These are phyloP conservation scores for Begonia peltatifolia DNA, from an alignment of 306 rosid genomes.

Conservation along the genomic window DNA sequence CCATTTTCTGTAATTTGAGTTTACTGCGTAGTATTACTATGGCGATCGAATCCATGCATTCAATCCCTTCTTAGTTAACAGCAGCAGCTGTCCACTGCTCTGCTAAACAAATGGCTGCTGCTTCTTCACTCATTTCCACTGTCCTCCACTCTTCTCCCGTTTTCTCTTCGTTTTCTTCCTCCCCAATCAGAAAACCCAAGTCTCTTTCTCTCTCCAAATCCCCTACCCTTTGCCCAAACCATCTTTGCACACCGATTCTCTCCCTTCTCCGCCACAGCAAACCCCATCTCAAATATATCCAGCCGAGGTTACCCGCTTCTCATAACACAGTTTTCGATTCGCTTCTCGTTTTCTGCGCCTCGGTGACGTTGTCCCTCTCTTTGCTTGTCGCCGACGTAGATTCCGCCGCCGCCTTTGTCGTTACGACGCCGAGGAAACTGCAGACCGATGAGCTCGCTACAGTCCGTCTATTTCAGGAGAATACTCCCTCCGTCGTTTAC, in stretches of 20 bases:
- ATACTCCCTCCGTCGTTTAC: constrained; percentile 87
- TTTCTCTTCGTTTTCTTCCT: constrained; percentile 22
- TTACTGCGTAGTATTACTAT: no score
- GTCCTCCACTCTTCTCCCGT: constrained; percentile 23
- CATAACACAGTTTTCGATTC: constrained; percentile 26
- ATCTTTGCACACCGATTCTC: constrained; percentile 11
- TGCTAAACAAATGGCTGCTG: constrained; percentile 23
- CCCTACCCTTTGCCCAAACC: constrained; percentile 7
- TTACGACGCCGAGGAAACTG: constrained; percentile 52
- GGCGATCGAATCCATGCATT: no score
- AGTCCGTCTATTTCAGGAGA: constrained; percentile 79
- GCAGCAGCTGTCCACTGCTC: no score
- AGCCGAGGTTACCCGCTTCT: neutral
- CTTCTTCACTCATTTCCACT: constrained; percentile 52
- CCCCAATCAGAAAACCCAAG: constrained; percentile 19
- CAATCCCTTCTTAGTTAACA: no score
- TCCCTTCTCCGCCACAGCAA: constrained; percentile 2
- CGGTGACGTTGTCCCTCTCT: constrained; percentile 51
- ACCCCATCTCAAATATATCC: no score
- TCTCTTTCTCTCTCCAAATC: constrained; percentile 22
- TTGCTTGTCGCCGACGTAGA: constrained; percentile 47
- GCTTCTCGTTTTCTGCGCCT: constrained; percentile 45
- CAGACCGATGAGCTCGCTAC: constrained; percentile 95
- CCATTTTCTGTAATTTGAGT: no score
- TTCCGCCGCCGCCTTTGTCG: constrained; percentile 69